Percentiles rank a stretch among this genome's conserved stretches.
Evolutionary conservation across 495 filamentous ascomycete species (phyloP).

Genomic region (Aspergillus bertholletiae): DNA sequence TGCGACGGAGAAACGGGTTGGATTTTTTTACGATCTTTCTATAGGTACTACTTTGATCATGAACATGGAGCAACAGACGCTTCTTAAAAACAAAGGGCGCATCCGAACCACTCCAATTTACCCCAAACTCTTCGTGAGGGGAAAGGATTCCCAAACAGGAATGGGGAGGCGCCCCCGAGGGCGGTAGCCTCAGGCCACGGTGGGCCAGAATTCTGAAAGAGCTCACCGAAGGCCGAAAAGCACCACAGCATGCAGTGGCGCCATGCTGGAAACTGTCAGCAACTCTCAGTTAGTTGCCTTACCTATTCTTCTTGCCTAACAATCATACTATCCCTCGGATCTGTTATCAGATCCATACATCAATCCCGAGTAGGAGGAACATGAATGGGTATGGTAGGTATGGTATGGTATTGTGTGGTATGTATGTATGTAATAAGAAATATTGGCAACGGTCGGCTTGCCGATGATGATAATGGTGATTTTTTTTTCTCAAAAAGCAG

Average conservation of each 20-base stretch:
- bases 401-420: neutral
- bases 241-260: slow-evolving; percentile 7
- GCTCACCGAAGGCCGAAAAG: slow-evolving; percentile 29
- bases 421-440: too few species aligned
- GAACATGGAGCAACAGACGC: too few species aligned
- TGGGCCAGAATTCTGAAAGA: slow-evolving; percentile 22
- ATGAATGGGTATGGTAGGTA: neutral
- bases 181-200: slow-evolving; percentile 18
- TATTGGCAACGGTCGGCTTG: slow-evolving; percentile 9
- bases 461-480: too few species aligned
- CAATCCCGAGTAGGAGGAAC: neutral
- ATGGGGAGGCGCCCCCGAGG: neutral
- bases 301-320: neutral
- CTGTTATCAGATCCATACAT: neutral
- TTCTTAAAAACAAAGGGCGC: too few species aligned
- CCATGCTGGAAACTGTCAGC: neutral
- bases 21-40: neutral
- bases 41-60: too few species aligned
- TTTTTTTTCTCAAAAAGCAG: too few species aligned
- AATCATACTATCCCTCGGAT: neutral
- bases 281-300: neutral
- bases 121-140: slow-evolving; percentile 39
- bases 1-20: too few species aligned
- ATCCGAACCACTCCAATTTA: too few species aligned
- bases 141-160: slow-evolving; percentile 10